Percentiles rank a stretch among this genome's conserved stretches.
Evolutionary conservation across 1,284 basidiomycete species (phyloP).

Genomic region (Malassezia sp.): DNA sequence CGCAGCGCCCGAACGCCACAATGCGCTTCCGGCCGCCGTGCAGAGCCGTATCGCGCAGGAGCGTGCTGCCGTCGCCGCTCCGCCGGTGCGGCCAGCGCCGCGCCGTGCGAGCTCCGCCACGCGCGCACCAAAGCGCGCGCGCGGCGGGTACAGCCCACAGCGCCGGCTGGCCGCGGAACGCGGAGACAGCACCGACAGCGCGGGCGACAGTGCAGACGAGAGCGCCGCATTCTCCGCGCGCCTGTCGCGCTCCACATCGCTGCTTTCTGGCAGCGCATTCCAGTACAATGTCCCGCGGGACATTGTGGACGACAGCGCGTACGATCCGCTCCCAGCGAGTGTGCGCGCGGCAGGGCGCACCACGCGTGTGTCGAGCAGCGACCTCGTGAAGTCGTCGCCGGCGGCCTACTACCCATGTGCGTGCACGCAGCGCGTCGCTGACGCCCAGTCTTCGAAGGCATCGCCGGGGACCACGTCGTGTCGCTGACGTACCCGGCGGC

Average conservation of each 20-base stretch:
- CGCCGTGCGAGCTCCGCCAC: neutral
- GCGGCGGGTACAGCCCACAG: too few species aligned
- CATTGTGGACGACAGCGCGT: conserved; percentile 12
- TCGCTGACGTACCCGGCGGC: conserved; percentile 32
- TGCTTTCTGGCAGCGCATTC: neutral
- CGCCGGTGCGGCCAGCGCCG: too few species aligned
- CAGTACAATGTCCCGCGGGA: conserved; percentile 23
- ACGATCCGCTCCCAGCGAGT: neutral
- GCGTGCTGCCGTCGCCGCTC: neutral
- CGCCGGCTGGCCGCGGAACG: too few species aligned
- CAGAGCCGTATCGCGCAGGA: conserved; percentile 7
- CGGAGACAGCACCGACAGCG: too few species aligned
- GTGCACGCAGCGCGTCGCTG: neutral
- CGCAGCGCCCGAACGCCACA: neutral
- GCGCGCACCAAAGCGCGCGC: too few species aligned
- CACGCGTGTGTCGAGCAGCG: neutral
- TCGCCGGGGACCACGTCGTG: conserved; percentile 14
- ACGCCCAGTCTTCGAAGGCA: neutral
- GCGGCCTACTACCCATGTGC: neutral
- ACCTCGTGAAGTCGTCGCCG: conserved; percentile 12
- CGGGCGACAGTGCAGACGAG: too few species aligned
- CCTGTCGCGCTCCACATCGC: too few species aligned
- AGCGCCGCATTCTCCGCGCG: too few species aligned
- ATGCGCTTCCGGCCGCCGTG: conserved; percentile 10
- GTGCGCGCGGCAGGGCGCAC: neutral